Conservation (phyloP, 805 yeast species). For the Barnettozyma salicaria region DNA sequence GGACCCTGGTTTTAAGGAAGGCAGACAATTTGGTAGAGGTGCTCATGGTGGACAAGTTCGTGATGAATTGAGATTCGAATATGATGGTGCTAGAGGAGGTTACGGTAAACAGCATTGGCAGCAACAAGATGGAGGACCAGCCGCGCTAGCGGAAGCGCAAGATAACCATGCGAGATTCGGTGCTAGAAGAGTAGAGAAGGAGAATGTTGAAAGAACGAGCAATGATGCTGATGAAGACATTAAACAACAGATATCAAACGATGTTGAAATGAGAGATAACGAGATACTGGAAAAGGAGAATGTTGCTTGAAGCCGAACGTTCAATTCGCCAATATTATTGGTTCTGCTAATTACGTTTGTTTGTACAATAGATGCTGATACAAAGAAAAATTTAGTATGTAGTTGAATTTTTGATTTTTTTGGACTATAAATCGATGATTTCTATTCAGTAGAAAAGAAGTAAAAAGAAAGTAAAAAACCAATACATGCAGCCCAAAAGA, state of each 20-base stretch:
- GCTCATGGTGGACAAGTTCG: constrained; percentile 86
- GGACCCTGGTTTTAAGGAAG: constrained; percentile 94
- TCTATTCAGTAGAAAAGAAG: too few relatives aligned
- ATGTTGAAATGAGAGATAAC: constrained; percentile 2
- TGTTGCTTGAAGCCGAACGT: constrained; percentile 1
- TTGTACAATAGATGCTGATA: too few relatives aligned
- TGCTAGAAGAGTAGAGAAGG: constrained; percentile 25
- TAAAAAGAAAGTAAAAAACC: too few relatives aligned
- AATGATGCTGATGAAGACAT: constrained; percentile 10
- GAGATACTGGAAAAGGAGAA: constrained; percentile 2
- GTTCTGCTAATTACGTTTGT: too few relatives aligned
- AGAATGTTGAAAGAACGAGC: constrained; percentile 17
- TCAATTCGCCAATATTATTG: too few relatives aligned
- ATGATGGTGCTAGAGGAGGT: constrained; percentile 44
- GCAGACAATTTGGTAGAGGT: constrained; percentile 95
- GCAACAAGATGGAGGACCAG: constrained; percentile 20
- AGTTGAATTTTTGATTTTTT: too few relatives aligned
- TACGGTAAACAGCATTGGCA: constrained; percentile 26
- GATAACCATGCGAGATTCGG: constrained; percentile 24
- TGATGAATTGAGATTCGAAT: constrained; percentile 53
- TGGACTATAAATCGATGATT: too few relatives aligned
- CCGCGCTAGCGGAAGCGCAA: constrained; percentile 14
- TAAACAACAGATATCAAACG: too few relatives aligned
- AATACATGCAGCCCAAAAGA: too few relatives aligned
- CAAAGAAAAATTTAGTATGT: too few relatives aligned